A percentile compares a stretch with the other conserved stretches of the same genome.
phyloP scores from a whole-genome alignment of 169 alveolate genomes.

The Cryptosporidium felis region DNA sequence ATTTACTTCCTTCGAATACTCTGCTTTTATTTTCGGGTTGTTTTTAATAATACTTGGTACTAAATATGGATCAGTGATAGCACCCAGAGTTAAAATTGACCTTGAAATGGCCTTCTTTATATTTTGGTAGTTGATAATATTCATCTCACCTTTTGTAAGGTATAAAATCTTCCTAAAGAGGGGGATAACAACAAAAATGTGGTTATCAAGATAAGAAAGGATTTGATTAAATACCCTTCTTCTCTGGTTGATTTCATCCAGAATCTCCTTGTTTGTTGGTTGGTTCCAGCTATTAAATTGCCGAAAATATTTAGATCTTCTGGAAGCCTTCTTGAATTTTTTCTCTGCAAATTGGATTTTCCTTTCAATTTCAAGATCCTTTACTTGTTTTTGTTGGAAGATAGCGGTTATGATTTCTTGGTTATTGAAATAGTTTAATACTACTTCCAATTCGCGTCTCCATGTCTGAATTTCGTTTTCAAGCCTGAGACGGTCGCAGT shows the following conservation, averaged over 20 bases:
- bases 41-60: slow-evolving; percentile 26
- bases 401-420: not conserved
- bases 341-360: not conserved
- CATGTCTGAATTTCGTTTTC: not conserved
- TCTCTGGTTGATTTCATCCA: not conserved
- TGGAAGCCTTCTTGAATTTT: slow-evolving; percentile 7
- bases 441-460: not conserved
- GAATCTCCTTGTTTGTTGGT: not conserved
- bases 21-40: not conserved
- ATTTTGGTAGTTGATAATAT: slow-evolving; percentile 2
- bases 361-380: slow-evolving; percentile 1
- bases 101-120: slow-evolving; percentile 2
- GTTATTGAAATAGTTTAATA: not conserved
- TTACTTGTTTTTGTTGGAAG: not conserved
- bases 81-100: not conserved
- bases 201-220: not conserved
- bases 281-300: slow-evolving; percentile 22
- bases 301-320: not conserved
- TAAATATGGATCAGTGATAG: slow-evolving; percentile 7
- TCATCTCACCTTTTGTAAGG: not conserved
- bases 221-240: slow-evolving; percentile 1
- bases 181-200: slow-evolving; percentile 1
- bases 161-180: not conserved
- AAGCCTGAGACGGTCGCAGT: slow-evolving; percentile 8
- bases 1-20: not conserved